Evolutionary conservation across 2,329 filamentous ascomycete genomes (phyloP).

Genomic region (Biscogniauxia marginata): DNA sequence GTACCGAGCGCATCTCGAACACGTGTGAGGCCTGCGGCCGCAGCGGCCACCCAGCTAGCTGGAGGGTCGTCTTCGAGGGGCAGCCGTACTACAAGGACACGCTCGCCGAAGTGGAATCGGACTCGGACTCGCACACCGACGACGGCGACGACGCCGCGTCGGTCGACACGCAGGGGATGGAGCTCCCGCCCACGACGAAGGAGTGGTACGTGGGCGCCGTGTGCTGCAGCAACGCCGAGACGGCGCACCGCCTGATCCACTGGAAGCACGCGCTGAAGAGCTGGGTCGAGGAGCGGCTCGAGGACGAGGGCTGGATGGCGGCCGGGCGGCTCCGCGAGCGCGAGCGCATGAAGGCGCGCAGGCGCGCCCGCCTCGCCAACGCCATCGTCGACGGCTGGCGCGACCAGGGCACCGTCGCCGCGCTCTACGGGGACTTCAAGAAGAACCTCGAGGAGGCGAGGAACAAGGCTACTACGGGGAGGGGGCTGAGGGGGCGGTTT

Average conservation of each 20-base stretch:
- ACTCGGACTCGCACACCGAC: conserved; percentile 35
- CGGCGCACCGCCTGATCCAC: conserved; percentile 70
- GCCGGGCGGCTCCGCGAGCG: conserved; percentile 59
- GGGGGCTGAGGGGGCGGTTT: conserved; percentile 10
- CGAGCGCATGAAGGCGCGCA: conserved; percentile 59
- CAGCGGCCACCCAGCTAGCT: conserved; percentile 65
- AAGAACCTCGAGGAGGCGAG: conserved; percentile 58
- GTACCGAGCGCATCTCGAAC: conserved; percentile 38
- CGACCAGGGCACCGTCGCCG: conserved; percentile 54
- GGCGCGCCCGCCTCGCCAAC: conserved; percentile 59
- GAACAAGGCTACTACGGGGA: conserved; percentile 38
- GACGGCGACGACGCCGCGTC: conserved; percentile 34
- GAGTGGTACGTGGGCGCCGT: conserved; percentile 39
- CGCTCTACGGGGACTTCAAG: conserved; percentile 66
- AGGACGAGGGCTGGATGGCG: conserved; percentile 55
- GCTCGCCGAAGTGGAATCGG: conserved; percentile 60
- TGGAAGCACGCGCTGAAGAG: conserved; percentile 75
- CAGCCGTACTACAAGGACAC: conserved; percentile 64
- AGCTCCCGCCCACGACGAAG: conserved; percentile 37
- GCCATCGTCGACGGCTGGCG: conserved; percentile 65
- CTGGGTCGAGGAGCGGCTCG: conserved; percentile 65
- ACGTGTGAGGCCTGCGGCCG: conserved; percentile 72
- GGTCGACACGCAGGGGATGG: conserved; percentile 41
- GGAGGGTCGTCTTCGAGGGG: conserved; percentile 61
- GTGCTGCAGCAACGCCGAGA: conserved; percentile 55